Evolutionary conservation across 163 green algal species (phyloP).

Genomic region (Scenedesmus sp.): DNA sequence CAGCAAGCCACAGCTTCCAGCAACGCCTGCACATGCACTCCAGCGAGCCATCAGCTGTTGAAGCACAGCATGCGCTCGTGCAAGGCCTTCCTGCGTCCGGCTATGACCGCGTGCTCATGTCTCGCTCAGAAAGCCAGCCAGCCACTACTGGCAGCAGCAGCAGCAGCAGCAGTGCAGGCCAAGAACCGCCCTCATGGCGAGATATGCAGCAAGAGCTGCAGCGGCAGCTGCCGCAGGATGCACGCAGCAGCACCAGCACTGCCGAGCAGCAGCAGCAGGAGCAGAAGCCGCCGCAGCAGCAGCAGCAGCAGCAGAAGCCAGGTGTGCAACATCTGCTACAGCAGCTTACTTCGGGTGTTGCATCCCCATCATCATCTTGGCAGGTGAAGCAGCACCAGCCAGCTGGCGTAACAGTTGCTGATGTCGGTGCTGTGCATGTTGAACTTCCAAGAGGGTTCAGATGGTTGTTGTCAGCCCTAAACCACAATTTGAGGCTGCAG

Average conservation of each 20-base stretch:
- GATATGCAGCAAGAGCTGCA: neutral
- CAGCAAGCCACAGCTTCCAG: neutral
- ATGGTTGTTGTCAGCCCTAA: neutral
- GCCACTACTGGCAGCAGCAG: neutral
- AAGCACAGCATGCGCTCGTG: neutral
- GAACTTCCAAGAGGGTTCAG: neutral
- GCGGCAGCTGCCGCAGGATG: neutral
- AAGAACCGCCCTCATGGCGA: neutral
- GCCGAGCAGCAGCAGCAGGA: neutral
- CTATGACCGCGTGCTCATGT: neutral
- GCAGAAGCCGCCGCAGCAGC: too few relatives aligned
- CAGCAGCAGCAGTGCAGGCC: neutral
- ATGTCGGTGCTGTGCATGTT: neutral
- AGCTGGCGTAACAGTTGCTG: neutral
- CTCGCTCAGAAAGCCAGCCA: neutral
- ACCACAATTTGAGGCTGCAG: neutral
- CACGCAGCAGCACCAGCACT: slow-evolving; percentile 6
- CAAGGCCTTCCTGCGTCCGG: neutral
- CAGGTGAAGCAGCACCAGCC: slow-evolving; percentile 2
- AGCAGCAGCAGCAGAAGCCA: slow-evolving; percentile 21
- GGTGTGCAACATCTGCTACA: neutral
- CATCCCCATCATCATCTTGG: neutral
- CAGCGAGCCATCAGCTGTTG: neutral
- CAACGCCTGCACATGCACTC: slow-evolving; percentile 6
- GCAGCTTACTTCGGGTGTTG: neutral